Evolutionary conservation across 352 stramenopile genomes (phyloP).

Genomic region (Paralagenidium karlingii): DNA sequence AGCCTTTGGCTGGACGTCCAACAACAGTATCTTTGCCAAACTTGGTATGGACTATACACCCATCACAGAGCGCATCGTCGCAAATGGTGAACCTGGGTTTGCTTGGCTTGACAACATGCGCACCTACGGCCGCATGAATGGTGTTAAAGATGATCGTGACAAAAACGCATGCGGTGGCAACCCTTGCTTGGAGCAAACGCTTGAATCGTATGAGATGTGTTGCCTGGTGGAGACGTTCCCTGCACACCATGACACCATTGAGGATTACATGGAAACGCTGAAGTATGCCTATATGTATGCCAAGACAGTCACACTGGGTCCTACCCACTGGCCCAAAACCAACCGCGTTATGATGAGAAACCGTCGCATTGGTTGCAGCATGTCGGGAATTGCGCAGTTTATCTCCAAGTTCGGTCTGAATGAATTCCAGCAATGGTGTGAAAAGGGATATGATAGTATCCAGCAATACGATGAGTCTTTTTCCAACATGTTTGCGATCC

Average conservation of each 20-base stretch:
- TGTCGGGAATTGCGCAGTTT: conserved; percentile 90
- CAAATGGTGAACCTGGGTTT: conserved; percentile 88
- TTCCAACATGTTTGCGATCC: conserved; percentile 64
- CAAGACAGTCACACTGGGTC: conserved; percentile 90
- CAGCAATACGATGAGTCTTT: conserved; percentile 57
- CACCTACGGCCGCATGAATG: conserved; percentile 83
- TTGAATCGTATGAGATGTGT: conserved; percentile 92
- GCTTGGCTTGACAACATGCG: conserved; percentile 94
- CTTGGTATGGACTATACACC: conserved; percentile 89
- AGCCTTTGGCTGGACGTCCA: conserved; percentile 88
- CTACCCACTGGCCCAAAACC: conserved; percentile 85
- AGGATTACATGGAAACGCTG: conserved; percentile 85
- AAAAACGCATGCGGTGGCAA: conserved; percentile 76
- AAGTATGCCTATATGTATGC: conserved; percentile 85
- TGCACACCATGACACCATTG: conserved; percentile 58
- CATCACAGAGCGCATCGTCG: conserved; percentile 73
- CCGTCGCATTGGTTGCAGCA: conserved; percentile 85
- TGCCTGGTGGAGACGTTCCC: conserved; percentile 92
- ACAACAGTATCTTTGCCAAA: conserved; percentile 89
- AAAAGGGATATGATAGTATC: conserved; percentile 70
- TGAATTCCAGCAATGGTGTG: conserved; percentile 82
- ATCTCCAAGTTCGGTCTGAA: conserved; percentile 63
- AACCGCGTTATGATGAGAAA: conserved; percentile 90
- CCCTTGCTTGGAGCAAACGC: conserved; percentile 85
- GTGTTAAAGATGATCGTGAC: conserved; percentile 68